Conservation (phyloP, 2,329 filamentous ascomycete species). For the Chrysoporthe austroafricana region DNA sequence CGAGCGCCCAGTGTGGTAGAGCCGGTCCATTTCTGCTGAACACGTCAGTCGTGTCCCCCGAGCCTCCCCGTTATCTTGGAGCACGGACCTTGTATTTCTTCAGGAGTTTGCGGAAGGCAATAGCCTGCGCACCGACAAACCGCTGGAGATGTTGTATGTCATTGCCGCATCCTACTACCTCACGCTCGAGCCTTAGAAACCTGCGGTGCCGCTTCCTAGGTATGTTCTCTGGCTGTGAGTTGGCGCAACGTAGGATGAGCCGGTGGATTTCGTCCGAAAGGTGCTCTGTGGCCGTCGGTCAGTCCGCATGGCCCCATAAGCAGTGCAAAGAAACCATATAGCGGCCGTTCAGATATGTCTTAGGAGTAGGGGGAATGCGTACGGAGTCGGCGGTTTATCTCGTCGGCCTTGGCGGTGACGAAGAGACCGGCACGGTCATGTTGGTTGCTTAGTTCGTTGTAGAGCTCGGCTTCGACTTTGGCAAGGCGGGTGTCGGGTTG, state of each 20-base stretch:
- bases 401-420: constrained; percentile 77
- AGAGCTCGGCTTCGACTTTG: constrained; percentile 74
- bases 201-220: constrained; percentile 54
- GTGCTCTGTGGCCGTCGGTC: constrained; percentile 45
- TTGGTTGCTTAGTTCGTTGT: constrained; percentile 70
- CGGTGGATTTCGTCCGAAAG: constrained; percentile 53
- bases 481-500: constrained; percentile 61
- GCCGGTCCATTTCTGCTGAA: constrained; percentile 75
- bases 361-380: constrained; percentile 36
- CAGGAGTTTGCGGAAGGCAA: constrained; percentile 79
- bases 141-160: constrained; percentile 72
- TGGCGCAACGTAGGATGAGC: constrained; percentile 49
- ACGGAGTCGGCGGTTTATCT: constrained; percentile 73
- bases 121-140: constrained; percentile 74
- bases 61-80: background rate
- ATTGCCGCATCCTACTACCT: constrained; percentile 63
- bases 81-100: constrained; percentile 76
- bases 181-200: constrained; percentile 57
- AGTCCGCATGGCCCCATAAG: no score
- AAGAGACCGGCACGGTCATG: constrained; percentile 80
- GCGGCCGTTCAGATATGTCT: constrained; percentile 4
- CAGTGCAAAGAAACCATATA: background rate
- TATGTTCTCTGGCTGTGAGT: constrained; percentile 38
- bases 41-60: background rate
- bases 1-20: constrained; percentile 66